Evolutionary conservation across 2,329 filamentous ascomycete genomes (phyloP).

Genomic region (Alternaria conjuncta): DNA sequence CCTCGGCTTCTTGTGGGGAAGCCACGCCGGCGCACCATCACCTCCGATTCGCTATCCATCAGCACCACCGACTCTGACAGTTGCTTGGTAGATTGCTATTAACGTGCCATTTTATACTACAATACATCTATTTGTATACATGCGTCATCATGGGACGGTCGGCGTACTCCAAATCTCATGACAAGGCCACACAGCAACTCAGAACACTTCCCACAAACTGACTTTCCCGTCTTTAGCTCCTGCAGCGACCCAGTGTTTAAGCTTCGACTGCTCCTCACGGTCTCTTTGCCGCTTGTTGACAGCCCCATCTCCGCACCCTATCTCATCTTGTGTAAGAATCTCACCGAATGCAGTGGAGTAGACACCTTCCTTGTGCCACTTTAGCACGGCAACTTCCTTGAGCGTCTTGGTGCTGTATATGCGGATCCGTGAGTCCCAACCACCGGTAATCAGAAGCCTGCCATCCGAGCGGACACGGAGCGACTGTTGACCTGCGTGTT

Average conservation of each 20-base stretch:
- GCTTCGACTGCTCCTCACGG: conserved; percentile 63
- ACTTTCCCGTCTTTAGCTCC: conserved; percentile 96
- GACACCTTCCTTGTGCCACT: conserved; percentile 91
- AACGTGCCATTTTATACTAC: background rate
- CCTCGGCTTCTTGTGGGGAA: conserved; percentile 28
- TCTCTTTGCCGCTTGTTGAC: conserved; percentile 17
- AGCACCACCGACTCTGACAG: background rate
- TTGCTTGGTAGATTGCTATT: background rate
- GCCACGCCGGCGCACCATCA: conserved; percentile 10
- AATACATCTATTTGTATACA: background rate
- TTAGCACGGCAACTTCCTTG: conserved; percentile 87
- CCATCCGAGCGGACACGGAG: conserved; percentile 79
- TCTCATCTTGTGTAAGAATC: conserved; percentile 34
- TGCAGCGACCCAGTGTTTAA: conserved; percentile 85
- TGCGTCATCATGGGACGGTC: background rate
- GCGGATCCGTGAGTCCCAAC: conserved; percentile 84
- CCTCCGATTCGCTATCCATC: conserved; percentile 10
- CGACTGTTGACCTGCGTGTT: conserved; percentile 88
- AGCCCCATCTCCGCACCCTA: background rate
- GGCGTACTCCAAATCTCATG: background rate
- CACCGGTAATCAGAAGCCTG: conserved; percentile 84
- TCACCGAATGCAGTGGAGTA: conserved; percentile 78
- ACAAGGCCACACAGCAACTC: background rate
- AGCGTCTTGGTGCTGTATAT: conserved; percentile 83
- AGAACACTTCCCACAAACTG: conserved; percentile 93